These are phyloP conservation scores for Holtermannia corniformis DNA, from an alignment of 768 basidiomycete genomes.

Conservation along the genomic window DNA sequence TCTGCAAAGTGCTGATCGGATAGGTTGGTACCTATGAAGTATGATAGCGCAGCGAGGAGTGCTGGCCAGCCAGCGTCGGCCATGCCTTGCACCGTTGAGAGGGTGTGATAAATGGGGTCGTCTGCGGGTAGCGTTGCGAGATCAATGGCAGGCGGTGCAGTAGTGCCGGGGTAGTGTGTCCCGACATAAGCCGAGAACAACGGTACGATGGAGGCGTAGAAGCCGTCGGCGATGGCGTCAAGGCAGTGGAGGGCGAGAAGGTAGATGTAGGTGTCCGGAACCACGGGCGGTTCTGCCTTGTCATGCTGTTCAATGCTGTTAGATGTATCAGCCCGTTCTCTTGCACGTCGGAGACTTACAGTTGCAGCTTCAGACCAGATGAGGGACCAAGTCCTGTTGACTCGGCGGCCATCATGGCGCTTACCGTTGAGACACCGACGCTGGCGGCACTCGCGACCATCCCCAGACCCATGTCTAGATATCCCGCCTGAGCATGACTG, in stretches of 20 bases:
- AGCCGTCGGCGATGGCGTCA: slow-evolving; percentile 71
- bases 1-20: slow-evolving; percentile 88
- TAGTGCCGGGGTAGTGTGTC: slow-evolving; percentile 24
- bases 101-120: slow-evolving; percentile 54
- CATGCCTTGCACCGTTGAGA: slow-evolving; percentile 59
- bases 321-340: not conserved
- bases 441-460: slow-evolving; percentile 75
- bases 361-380: slow-evolving; percentile 74
- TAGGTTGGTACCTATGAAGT: slow-evolving; percentile 78
- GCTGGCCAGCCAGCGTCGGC: slow-evolving; percentile 86
- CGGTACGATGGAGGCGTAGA: slow-evolving; percentile 63
- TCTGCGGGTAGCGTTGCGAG: slow-evolving; percentile 43
- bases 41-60: slow-evolving; percentile 77
- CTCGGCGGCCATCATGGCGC: slow-evolving; percentile 66
- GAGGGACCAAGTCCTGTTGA: slow-evolving; percentile 65
- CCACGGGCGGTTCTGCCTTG: slow-evolving; percentile 86
- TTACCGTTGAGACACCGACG: slow-evolving; percentile 72
- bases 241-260: slow-evolving; percentile 84
- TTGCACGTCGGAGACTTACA: slow-evolving; percentile 49
- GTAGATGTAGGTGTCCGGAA: slow-evolving; percentile 89
- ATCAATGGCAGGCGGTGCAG: slow-evolving; percentile 35
- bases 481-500: slow-evolving; percentile 12
- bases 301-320: slow-evolving; percentile 94
- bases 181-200: slow-evolving; percentile 39
- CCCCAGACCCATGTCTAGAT: slow-evolving; percentile 45